Base-by-base conservation (phyloP, 345 rosid species). In the Jatropha curcas region DNA sequence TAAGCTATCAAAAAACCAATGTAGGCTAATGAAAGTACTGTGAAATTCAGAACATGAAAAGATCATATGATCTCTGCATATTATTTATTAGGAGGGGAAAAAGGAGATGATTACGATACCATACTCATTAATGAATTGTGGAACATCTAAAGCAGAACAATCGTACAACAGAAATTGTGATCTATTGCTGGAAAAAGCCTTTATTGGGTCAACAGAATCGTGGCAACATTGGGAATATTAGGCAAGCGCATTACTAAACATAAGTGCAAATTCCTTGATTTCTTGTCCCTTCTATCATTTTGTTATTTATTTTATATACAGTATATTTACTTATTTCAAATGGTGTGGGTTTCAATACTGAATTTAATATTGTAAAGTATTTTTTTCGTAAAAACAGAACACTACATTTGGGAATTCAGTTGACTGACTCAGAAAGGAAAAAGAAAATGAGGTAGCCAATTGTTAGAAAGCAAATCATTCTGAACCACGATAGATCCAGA, bases 1-100 rank as follows among this genome's bases (percentile, higher is more conserved):
- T 52, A 66, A 61, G 70, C 61, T 65, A 52, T 71, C 70, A 73
- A 66, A 37, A 24, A 17, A 73, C 72, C 48, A 68, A 58, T 63
- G 53, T 46, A 59, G 46, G 60, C 65, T 13, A 65, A 43, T 63
- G 45, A 67, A 65, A 37, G 61, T 30, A 19, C 22, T 67, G 10
- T 69, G 30, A 52, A 60, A 68, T 25, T 28, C 16, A 35, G 53
- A 31, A 63, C 2, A 16, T 19, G 12, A 28, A 55, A 31, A 70
- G 33, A 55, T 30, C 31, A 45, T 24, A 27, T 25, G 52, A 64
- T 64, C 51, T 13, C n/a, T 9, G 22, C 31, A 19, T 12, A 1
- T 4, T 2, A 58, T 30, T 41, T 41, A 56, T 25, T 19, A 25
- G 1, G 20, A 10, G 65, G 19, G 20, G 35, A 46, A 20, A 27